phyloP scores from a whole-genome alignment of 108 stramenopile genomes.

The Skeletonema marinoi region DNA sequence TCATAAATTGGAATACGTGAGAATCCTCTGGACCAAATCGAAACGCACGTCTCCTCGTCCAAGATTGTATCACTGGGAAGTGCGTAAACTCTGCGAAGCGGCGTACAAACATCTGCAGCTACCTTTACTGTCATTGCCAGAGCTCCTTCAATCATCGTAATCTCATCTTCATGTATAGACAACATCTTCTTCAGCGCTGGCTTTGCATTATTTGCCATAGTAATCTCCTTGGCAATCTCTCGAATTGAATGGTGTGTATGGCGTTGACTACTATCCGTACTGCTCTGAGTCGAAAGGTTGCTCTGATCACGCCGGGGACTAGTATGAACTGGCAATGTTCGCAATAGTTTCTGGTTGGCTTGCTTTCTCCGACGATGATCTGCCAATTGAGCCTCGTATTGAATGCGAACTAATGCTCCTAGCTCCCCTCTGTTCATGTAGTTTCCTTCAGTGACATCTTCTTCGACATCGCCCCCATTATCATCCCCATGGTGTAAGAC shows the following conservation, averaged over 20 bases:
- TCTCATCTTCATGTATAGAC: constrained; percentile 61
- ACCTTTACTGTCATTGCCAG: constrained; percentile 70
- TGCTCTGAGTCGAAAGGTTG: neutral
- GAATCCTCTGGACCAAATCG: constrained; percentile 70
- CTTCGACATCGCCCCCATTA: constrained; percentile 32
- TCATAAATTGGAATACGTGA: constrained; percentile 75
- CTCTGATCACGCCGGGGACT: neutral
- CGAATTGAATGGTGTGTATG: constrained; percentile 9
- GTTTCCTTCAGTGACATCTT: constrained; percentile 38
- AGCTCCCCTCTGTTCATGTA: constrained; percentile 40
- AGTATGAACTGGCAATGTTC: neutral
- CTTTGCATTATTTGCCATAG: neutral
- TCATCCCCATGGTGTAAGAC: constrained; percentile 69
- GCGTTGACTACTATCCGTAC: neutral
- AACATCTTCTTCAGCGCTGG: neutral
- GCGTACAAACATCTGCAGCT: constrained; percentile 66
- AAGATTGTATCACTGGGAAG: constrained; percentile 60
- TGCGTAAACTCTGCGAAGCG: constrained; percentile 57
- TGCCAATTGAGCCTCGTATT: constrained; percentile 42
- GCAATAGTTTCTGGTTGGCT: constrained; percentile 10
- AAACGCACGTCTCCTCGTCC: constrained; percentile 57
- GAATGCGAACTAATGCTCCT: constrained; percentile 40
- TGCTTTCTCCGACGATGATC: constrained; percentile 14
- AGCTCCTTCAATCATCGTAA: constrained; percentile 81
- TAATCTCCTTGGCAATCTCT: constrained; percentile 14